Percentiles rank a stretch among this genome's conserved stretches.
Evolutionary conservation across 2,329 filamentous ascomycete species (phyloP).

Genomic region (Aspergillus ustus): DNA sequence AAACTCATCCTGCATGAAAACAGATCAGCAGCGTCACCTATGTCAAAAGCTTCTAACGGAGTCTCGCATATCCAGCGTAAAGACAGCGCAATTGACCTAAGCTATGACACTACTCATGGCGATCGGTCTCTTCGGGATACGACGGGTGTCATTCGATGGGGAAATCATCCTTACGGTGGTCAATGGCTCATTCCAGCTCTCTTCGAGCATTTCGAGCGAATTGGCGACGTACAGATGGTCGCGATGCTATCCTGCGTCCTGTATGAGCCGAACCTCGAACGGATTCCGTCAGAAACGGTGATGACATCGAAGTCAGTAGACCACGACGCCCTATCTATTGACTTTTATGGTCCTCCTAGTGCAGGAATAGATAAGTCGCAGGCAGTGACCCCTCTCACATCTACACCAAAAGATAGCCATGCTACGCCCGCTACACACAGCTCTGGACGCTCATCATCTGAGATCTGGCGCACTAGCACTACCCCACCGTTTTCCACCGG

Average conservation of each 20-base stretch:
- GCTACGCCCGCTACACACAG: conserved; percentile 44
- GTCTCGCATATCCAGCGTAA: conserved; percentile 51
- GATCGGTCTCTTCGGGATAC: conserved; percentile 41
- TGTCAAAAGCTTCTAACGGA: conserved; percentile 69
- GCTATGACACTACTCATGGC: conserved; percentile 36
- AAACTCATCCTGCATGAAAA: conserved; percentile 77
- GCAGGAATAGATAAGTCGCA: conserved; percentile 49
- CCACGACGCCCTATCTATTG: conserved; percentile 51
- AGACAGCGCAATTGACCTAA: conserved; percentile 40
- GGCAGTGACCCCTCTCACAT: conserved; percentile 40
- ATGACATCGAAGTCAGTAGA: conserved; percentile 44
- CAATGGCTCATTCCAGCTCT: conserved; percentile 62
- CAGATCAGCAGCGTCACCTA: conserved; percentile 69
- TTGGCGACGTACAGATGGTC: conserved; percentile 68
- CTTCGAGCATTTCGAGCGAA: conserved; percentile 63
- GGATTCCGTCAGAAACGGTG: conserved; percentile 34
- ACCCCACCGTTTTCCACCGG: conserved; percentile 58
- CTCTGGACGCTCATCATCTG: conserved; percentile 56
- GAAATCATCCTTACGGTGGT: conserved; percentile 59
- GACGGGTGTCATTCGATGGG: conserved; percentile 59
- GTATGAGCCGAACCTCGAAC: conserved; percentile 53
- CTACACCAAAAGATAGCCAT: conserved; percentile 39
- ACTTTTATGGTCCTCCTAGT: conserved; percentile 51
- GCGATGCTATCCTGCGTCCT: conserved; percentile 68
- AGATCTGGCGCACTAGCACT: conserved; percentile 55